Conservation (phyloP, 2,329 filamentous ascomycete species). For the Zelopaecilomyces penicillatus region DNA sequence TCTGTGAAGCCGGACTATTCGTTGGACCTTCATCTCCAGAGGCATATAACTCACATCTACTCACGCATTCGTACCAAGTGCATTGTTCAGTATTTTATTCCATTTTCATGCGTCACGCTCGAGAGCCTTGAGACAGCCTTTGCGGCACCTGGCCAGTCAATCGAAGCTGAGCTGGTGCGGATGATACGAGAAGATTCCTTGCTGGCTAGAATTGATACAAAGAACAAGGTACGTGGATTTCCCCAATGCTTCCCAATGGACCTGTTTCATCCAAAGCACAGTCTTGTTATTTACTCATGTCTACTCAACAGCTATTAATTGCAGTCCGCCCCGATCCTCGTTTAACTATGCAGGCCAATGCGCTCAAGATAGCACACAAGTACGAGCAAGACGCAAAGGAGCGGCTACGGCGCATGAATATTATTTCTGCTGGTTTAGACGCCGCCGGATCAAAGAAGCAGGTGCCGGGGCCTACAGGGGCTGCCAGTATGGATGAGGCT, state of each 20-base stretch:
- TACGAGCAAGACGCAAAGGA: slow-evolving; percentile 71
- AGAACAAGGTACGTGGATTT: slow-evolving; percentile 53
- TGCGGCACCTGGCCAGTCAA: slow-evolving; percentile 49
- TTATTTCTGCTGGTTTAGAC: slow-evolving; percentile 68
- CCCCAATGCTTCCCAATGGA: slow-evolving; percentile 9
- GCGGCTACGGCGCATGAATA: slow-evolving; percentile 68
- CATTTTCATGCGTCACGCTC: slow-evolving; percentile 81
- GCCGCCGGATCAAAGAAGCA: slow-evolving; percentile 30
- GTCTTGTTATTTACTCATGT: neutral
- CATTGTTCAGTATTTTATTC: slow-evolving; percentile 85
- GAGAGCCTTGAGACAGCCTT: slow-evolving; percentile 73
- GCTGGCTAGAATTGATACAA: slow-evolving; percentile 74
- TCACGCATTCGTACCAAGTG: slow-evolving; percentile 75
- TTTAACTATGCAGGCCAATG: slow-evolving; percentile 59
- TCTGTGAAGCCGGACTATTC: slow-evolving; percentile 76
- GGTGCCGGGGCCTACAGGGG: slow-evolving; percentile 3
- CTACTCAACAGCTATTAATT: slow-evolving; percentile 53
- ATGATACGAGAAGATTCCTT: slow-evolving; percentile 70
- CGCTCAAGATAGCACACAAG: slow-evolving; percentile 57
- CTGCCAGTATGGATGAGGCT: slow-evolving; percentile 20
- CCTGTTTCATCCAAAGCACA: neutral
- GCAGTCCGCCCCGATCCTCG: slow-evolving; percentile 61
- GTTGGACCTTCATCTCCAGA: slow-evolving; percentile 79
- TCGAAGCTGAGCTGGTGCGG: slow-evolving; percentile 64
- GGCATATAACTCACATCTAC: slow-evolving; percentile 64